Conservation (phyloP, 306 rosid genomes). For the Lathyrus tuberosus region DNA sequence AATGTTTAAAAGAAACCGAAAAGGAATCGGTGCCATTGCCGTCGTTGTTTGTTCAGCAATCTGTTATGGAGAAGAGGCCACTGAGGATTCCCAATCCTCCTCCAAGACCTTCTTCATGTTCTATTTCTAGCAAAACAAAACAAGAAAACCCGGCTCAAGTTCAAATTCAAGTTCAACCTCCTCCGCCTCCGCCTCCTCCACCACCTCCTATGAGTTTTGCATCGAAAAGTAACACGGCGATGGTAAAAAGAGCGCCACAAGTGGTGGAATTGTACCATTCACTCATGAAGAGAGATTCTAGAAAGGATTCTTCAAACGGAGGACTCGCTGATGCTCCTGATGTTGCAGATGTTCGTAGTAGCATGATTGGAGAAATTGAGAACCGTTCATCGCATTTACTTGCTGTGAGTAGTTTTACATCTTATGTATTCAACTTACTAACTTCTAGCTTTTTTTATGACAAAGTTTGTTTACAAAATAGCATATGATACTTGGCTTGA, state of each 20-base stretch:
- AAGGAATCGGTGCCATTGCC: conserved; percentile 59
- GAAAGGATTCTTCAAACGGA: conserved; percentile 83
- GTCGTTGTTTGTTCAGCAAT: conserved; percentile 53
- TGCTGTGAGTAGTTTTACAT: conserved; percentile 67
- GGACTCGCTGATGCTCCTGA: conserved; percentile 71
- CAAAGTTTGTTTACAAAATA: background rate
- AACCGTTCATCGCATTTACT: conserved; percentile 96
- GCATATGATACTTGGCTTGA: background rate
- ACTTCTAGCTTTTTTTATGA: background rate
- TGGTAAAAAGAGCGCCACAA: conserved; percentile 87
- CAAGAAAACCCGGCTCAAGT: conserved; percentile 45
- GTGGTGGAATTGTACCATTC: conserved; percentile 97
- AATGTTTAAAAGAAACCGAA: conserved; percentile 61
- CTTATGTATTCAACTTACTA: conserved; percentile 2
- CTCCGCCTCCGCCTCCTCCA: conserved; percentile 88
- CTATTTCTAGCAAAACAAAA: conserved; percentile 56
- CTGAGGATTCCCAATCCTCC: conserved; percentile 92
- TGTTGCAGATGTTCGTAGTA: conserved; percentile 90
- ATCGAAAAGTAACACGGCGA: conserved; percentile 51
- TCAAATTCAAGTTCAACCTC: conserved; percentile 49
- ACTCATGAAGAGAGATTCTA: conserved; percentile 95
- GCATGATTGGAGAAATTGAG: conserved; percentile 98
- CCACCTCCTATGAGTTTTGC: conserved; percentile 79
- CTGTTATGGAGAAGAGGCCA: conserved; percentile 77
- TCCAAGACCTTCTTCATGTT: conserved; percentile 88